Evolutionary conservation across 2,329 filamentous ascomycete species (phyloP).

Genomic region (Venturia effusa): DNA sequence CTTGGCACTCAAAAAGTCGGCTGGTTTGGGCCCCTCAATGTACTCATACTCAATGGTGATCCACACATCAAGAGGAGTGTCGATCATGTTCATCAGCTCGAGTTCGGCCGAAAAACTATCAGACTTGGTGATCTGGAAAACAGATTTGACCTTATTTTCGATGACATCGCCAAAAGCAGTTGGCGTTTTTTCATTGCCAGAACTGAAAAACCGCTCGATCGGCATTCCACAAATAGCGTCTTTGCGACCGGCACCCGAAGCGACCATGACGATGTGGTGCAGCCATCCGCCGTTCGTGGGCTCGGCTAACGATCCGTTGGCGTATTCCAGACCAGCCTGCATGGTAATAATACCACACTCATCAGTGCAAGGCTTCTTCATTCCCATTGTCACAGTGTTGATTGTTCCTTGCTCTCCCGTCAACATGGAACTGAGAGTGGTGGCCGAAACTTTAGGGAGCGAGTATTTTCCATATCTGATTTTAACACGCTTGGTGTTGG

Average conservation of each 20-base stretch:
- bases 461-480: conserved; percentile 9
- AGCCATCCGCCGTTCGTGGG: conserved; percentile 10
- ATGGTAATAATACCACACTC: conserved; percentile 6
- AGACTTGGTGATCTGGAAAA: neutral
- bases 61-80: neutral
- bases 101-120: conserved; percentile 4
- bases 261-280: conserved; percentile 10
- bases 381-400: neutral
- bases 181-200: conserved; percentile 9
- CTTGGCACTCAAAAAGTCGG: conserved; percentile 5
- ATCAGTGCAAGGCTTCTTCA: conserved; percentile 10
- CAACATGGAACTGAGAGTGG: neutral
- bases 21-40: neutral
- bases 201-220: conserved; percentile 8
- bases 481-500: conserved; percentile 7
- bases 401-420: conserved; percentile 9
- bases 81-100: conserved; percentile 10
- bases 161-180: conserved; percentile 10
- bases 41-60: conserved; percentile 10
- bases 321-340: conserved; percentile 10
- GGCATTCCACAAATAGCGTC: conserved; percentile 2
- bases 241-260: neutral
- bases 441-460: conserved; percentile 1
- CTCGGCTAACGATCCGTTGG: conserved; percentile 8
- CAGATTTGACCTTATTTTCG: conserved; percentile 7